A percentile compares a stretch with the other conserved stretches of the same genome.
Evolutionary conservation across 2,329 filamentous ascomycete species (phyloP).

Genomic region (Aureobasidium sp.): DNA sequence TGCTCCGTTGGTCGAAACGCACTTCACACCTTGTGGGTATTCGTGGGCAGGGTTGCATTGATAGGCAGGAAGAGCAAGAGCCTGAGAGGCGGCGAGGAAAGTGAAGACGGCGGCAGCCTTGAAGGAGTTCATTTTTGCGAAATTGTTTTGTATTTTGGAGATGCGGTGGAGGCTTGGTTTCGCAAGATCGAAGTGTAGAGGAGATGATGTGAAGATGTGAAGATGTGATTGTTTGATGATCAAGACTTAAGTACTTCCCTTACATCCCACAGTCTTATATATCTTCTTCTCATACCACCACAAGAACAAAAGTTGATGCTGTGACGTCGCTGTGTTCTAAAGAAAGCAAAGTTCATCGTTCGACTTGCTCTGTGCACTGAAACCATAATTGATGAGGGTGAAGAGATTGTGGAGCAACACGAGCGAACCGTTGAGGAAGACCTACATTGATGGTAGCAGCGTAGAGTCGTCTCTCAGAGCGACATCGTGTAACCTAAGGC

Average conservation of each 20-base stretch:
- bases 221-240: neutral
- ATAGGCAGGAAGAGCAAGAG: neutral
- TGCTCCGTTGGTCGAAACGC: neutral
- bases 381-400: neutral
- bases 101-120: slow-evolving; percentile 7
- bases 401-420: neutral
- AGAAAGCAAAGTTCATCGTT: slow-evolving; percentile 8
- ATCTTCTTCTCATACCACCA: neutral
- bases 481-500: slow-evolving; percentile 1
- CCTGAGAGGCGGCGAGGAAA: slow-evolving; percentile 14
- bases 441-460: neutral
- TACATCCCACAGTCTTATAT: slow-evolving; percentile 2
- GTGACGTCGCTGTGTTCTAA: slow-evolving; percentile 11
- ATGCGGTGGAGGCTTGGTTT: neutral
- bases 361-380: neutral
- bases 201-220: neutral
- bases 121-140: slow-evolving; percentile 12
- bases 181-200: neutral
- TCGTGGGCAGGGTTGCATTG: neutral
- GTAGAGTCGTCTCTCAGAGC: neutral
- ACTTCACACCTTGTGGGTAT: neutral
- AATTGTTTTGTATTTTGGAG: neutral
- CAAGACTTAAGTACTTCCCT: neutral
- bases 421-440: neutral
- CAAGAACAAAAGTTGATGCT: neutral